A percentile compares a stretch with the other conserved stretches of the same genome.
Evolutionary conservation across 1,284 basidiomycete genomes (phyloP).

Genomic region (Ganoderma lucidum): DNA sequence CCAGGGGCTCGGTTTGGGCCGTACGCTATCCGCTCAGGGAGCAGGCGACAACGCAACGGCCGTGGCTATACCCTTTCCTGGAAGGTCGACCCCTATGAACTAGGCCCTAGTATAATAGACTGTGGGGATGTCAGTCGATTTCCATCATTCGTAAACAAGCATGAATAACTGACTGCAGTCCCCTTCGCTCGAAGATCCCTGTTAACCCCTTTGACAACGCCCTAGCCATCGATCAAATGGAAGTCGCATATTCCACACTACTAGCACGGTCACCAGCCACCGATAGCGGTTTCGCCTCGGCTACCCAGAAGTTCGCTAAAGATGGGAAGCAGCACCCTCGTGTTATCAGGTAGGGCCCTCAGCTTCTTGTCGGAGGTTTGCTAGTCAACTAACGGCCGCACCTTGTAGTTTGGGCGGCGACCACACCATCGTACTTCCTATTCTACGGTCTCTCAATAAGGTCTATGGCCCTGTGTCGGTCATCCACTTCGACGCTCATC

Average conservation of each 20-base stretch:
- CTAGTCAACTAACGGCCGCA: background rate
- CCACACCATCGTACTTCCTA: conserved; percentile 81
- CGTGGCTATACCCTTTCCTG: conserved; percentile 73
- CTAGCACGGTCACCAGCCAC: conserved; percentile 60
- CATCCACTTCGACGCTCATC: conserved; percentile 85
- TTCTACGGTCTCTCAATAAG: conserved; percentile 74
- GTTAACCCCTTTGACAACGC: conserved; percentile 77
- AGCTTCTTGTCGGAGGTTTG: background rate
- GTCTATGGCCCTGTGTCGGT: conserved; percentile 81
- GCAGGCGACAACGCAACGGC: conserved; percentile 65
- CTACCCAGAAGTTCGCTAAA: conserved; percentile 47
- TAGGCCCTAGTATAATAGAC: conserved; percentile 70
- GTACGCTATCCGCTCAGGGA: conserved; percentile 80
- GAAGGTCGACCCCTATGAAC: conserved; percentile 71
- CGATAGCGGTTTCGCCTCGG: conserved; percentile 26
- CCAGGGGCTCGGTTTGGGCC: conserved; percentile 86
- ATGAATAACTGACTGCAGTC: background rate
- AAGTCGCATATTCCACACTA: conserved; percentile 78
- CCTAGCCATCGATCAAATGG: conserved; percentile 80
- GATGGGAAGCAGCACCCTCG: conserved; percentile 70
- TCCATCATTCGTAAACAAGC: background rate
- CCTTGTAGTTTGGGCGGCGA: conserved; percentile 73
- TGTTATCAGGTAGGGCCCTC: conserved; percentile 61
- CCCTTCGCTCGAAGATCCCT: conserved; percentile 60
- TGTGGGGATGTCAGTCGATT: conserved; percentile 72